phyloP scores from a whole-genome alignment of 169 alveolate genomes.

The Plasmodium reichenowi region DNA sequence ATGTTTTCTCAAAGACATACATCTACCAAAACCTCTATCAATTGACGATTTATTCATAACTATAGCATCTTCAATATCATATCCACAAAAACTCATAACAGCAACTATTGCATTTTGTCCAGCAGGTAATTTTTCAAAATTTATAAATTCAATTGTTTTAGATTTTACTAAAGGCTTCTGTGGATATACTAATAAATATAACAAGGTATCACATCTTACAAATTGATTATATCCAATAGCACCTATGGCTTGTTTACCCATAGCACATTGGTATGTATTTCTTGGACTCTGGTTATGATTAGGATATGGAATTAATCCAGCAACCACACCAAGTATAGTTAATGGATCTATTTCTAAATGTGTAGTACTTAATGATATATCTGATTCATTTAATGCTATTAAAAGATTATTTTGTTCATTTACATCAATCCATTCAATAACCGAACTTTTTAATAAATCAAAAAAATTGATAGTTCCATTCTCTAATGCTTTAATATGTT shows the following conservation, averaged over 20 bases:
- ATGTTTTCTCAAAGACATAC: constrained; percentile 86
- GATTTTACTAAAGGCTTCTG: constrained; percentile 98
- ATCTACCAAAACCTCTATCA: constrained; percentile 99
- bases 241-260: constrained; percentile 99
- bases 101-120: constrained; percentile 99
- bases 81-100: constrained; percentile 99
- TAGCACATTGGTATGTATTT: constrained; percentile 99
- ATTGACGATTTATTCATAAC: constrained; percentile 97
- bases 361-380: constrained; percentile 94
- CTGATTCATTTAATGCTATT: constrained; percentile 94
- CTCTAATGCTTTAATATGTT: constrained; percentile 77
- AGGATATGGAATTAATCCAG: constrained; percentile 99
- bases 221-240: constrained; percentile 97
- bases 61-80: constrained; percentile 99
- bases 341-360: constrained; percentile 99
- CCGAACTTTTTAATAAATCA: constrained; percentile 88
- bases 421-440: constrained; percentile 99
- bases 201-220: constrained; percentile 93
- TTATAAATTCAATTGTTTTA: constrained; percentile 96
- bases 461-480: constrained; percentile 87
- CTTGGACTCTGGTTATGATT: constrained; percentile 99
- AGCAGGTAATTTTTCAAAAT: constrained; percentile 98
- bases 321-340: constrained; percentile 98
- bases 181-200: constrained; percentile 96
- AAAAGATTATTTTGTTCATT: constrained; percentile 98